Evolutionary conservation across 345 rosid genomes (phyloP).

Genomic region (Citrus glauca): DNA sequence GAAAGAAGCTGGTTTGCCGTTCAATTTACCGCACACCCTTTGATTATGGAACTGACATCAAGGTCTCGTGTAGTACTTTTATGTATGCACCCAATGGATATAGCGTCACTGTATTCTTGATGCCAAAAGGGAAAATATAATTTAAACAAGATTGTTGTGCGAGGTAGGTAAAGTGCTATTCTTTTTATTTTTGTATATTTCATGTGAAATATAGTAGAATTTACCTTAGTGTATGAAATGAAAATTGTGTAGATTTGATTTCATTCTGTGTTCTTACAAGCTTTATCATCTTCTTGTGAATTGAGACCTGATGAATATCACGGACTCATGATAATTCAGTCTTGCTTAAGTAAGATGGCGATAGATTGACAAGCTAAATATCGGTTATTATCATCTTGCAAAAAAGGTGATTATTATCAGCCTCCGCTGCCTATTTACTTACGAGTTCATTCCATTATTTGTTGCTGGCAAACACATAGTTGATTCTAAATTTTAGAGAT

Average conservation of each 20-base stretch:
- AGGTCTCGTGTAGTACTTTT: not conserved
- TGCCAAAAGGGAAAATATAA: not conserved
- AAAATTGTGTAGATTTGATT: not conserved
- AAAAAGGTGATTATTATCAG: not conserved
- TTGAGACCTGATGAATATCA: not conserved
- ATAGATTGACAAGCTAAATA: not conserved
- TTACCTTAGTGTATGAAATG: not conserved
- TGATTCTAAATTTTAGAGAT: not conserved
- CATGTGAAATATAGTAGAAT: not conserved
- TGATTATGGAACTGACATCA: not conserved
- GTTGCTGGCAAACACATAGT: not conserved
- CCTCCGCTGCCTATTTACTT: not conserved
- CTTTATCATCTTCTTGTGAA: not conserved
- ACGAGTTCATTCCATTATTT: not conserved
- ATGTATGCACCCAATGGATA: not conserved
- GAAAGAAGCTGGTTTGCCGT: not conserved
- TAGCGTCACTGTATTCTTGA: not conserved
- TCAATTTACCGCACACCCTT: not conserved
- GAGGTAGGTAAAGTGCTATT: not conserved
- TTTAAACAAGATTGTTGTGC: not conserved
- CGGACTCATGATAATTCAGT: not conserved
- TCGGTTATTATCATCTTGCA: no score
- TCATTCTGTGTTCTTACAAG: not conserved
- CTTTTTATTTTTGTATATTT: constrained; percentile 8
- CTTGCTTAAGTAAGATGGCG: not conserved